These are phyloP conservation scores for Rhodotorula sp. DNA, from an alignment of 1,284 basidiomycete genomes.

Conservation along the genomic window DNA sequence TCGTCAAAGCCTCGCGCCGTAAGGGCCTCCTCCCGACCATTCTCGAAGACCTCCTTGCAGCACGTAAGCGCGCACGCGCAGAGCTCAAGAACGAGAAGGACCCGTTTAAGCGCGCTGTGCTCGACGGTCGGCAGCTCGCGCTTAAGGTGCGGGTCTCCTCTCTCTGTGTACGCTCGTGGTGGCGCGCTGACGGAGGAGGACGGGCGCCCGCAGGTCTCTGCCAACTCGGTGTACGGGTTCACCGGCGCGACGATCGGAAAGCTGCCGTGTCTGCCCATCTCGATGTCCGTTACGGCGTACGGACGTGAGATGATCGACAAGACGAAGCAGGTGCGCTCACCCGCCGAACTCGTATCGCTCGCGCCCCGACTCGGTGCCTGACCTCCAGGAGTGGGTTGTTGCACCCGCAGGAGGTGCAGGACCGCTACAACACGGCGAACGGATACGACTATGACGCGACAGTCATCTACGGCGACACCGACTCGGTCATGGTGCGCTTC, in stretches of 20 bases:
- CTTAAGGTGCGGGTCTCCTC: constrained; percentile 65
- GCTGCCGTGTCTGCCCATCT: constrained; percentile 88
- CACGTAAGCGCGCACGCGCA: constrained; percentile 87
- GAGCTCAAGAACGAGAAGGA: constrained; percentile 94
- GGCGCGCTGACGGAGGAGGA: background rate
- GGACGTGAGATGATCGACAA: constrained; percentile 97
- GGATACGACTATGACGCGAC: constrained; percentile 82
- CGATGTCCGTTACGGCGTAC: constrained; percentile 88
- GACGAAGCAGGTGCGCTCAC: constrained; percentile 72
- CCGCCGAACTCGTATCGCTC: background rate
- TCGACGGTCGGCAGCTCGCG: constrained; percentile 91
- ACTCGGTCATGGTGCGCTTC: constrained; percentile 96
- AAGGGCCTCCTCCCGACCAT: constrained; percentile 89
- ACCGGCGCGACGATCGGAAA: constrained; percentile 95
- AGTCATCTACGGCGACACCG: constrained; percentile 95
- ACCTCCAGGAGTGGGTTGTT: no score
- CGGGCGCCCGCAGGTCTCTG: constrained; percentile 68
- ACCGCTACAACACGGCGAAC: constrained; percentile 79
- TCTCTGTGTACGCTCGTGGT: background rate
- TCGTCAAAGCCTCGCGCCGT: constrained; percentile 68
- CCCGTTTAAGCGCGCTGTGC: constrained; percentile 88
- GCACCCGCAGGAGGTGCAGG: constrained; percentile 74
- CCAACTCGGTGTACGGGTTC: constrained; percentile 97
- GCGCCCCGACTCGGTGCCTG: background rate
- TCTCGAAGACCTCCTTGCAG: constrained; percentile 84